Conservation (phyloP, 2,329 filamentous ascomycete species). For the Ophiostoma montium region DNA sequence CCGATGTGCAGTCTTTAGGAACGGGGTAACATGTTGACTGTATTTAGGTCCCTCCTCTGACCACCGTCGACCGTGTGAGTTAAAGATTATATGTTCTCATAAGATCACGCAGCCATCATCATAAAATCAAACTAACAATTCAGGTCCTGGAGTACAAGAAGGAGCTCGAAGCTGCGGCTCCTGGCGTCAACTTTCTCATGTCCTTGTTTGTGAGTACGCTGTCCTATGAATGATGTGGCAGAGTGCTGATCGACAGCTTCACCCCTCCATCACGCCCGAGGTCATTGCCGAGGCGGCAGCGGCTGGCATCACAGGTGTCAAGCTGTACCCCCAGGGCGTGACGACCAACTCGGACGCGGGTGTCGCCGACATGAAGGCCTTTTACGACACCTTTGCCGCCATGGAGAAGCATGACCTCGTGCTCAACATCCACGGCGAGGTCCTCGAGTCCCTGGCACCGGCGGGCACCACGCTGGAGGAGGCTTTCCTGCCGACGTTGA, state of each 20-base stretch:
- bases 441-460: constrained; percentile 26
- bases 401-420: constrained; percentile 70
- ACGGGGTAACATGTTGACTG: background rate
- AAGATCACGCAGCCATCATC: background rate
- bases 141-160: constrained; percentile 53
- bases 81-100: background rate
- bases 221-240: background rate
- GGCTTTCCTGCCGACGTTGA: constrained; percentile 67
- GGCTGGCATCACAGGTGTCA: constrained; percentile 57
- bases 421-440: constrained; percentile 78
- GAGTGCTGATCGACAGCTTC: constrained; percentile 19
- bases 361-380: constrained; percentile 54
- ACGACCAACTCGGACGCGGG: constrained; percentile 56
- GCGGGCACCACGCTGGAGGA: constrained; percentile 36
- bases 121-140: background rate
- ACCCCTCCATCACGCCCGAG: constrained; percentile 49
- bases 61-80: constrained; percentile 9
- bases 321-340: constrained; percentile 47
- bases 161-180: constrained; percentile 44
- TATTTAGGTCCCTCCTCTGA: constrained; percentile 13
- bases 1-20: background rate
- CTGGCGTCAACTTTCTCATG: constrained; percentile 57
- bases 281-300: constrained; percentile 59
- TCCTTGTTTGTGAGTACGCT: constrained; percentile 35
- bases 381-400: constrained; percentile 69